Percentiles rank a stretch among this genome's conserved stretches.
Conservation (phyloP, 768 basidiomycete species). For the Tricholomella constricta region DNA sequence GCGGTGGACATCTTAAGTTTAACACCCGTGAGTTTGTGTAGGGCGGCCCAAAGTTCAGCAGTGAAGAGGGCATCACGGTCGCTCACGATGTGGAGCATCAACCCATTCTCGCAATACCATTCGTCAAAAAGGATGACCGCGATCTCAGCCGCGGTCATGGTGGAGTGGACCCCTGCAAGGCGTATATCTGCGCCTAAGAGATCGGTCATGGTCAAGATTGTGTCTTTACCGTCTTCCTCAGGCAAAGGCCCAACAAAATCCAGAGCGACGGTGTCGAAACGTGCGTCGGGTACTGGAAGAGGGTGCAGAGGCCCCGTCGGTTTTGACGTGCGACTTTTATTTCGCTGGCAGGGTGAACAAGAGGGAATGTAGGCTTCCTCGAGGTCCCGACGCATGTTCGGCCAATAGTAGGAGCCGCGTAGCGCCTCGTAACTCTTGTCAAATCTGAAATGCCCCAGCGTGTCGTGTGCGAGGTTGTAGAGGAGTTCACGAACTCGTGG, state of each 20-base stretch:
- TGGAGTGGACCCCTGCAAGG: conserved; percentile 5
- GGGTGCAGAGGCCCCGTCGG: conserved; percentile 29
- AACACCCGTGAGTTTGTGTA: conserved; percentile 28
- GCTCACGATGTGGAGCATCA: conserved; percentile 29
- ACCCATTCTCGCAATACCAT: conserved; percentile 35
- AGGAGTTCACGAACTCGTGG: conserved; percentile 22
- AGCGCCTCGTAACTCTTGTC: conserved; percentile 32
- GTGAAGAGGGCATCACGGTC: conserved; percentile 32
- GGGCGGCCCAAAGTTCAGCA: conserved; percentile 30
- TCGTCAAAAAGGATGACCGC: conserved; percentile 27
- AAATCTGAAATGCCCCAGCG: conserved; percentile 34
- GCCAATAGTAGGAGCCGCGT: conserved; percentile 30
- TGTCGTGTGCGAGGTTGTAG: conserved; percentile 31
- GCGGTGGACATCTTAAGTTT: conserved; percentile 34
- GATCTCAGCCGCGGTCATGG: conserved; percentile 17
- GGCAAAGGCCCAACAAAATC: conserved; percentile 36
- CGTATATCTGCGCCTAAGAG: conserved; percentile 23
- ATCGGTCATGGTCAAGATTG: conserved; percentile 28
- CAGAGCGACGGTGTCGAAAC: conserved; percentile 25
- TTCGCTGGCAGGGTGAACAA: conserved; percentile 16
- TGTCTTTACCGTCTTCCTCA: conserved; percentile 25
- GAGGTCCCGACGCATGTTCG: conserved; percentile 30
- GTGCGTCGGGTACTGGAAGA: conserved; percentile 24
- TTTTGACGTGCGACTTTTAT: conserved; percentile 29
- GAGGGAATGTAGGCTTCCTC: conserved; percentile 9